phyloP scores from a whole-genome alignment of 192 early-diverging fungal species.

The Coemansia sp. region DNA sequence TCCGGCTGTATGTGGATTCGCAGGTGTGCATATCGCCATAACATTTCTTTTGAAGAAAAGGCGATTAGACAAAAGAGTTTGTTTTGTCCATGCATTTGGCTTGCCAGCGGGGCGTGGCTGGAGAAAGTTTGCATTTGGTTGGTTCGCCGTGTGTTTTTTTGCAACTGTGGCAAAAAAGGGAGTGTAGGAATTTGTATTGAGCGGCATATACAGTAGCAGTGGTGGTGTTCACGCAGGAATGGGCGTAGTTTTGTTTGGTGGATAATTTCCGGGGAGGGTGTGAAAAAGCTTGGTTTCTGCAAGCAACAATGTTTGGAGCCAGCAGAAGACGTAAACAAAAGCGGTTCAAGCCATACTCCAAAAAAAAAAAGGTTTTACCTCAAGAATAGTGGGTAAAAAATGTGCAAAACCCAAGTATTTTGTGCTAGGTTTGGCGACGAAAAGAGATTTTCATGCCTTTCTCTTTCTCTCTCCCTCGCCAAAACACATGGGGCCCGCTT shows the following conservation, averaged over 20 bases:
- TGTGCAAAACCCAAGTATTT: neutral
- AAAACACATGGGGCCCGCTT: neutral
- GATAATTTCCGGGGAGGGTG: neutral
- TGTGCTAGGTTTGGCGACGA: constrained; percentile 3
- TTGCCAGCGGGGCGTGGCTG: neutral
- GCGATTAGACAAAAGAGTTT: neutral
- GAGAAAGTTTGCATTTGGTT: neutral
- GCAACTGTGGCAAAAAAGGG: neutral
- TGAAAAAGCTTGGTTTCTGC: constrained; percentile 5
- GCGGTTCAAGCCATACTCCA: neutral
- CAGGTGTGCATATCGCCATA: constrained; percentile 2
- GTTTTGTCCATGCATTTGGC: neutral
- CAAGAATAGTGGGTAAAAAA: constrained; percentile 13
- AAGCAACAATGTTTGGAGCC: constrained; percentile 1
- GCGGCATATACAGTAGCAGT: no score
- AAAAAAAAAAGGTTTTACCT: neutral
- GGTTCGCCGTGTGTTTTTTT: no score
- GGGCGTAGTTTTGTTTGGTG: no score
- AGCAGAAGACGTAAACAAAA: constrained; percentile 18
- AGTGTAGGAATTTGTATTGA: neutral
- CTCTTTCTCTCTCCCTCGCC: neutral
- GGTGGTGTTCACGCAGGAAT: no score
- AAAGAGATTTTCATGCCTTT: neutral
- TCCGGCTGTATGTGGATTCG: constrained; percentile 5
- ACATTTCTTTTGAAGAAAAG: constrained; percentile 4